Evolutionary conservation across 2,329 filamentous ascomycete species (phyloP).

Genomic region (Stylonectria norvegica): DNA sequence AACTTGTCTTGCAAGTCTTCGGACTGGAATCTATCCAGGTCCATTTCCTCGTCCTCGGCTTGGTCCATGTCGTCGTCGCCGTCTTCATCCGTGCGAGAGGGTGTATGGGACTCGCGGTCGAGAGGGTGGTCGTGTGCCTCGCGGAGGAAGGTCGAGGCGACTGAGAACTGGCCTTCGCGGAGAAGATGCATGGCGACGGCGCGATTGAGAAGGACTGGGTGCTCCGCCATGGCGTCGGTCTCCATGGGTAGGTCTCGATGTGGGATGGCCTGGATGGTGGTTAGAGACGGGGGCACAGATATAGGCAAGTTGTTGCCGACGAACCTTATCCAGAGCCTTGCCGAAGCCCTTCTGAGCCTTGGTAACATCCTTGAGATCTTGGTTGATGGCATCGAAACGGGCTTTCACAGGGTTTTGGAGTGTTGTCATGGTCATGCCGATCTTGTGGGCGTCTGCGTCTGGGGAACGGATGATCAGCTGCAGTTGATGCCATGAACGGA

Average conservation of each 20-base stretch:
- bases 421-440: slow-evolving; percentile 73
- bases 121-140: slow-evolving; percentile 55
- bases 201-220: slow-evolving; percentile 78
- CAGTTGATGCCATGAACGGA: not conserved
- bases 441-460: slow-evolving; percentile 49
- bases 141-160: slow-evolving; percentile 78
- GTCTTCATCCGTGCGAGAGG: slow-evolving; percentile 28
- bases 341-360: slow-evolving; percentile 78
- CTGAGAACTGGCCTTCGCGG: slow-evolving; percentile 87
- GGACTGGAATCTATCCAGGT: slow-evolving; percentile 27
- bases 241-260: slow-evolving; percentile 68
- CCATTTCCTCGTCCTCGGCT: slow-evolving; percentile 23
- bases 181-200: slow-evolving; percentile 96
- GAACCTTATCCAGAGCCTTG: slow-evolving; percentile 78
- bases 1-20: slow-evolving; percentile 74
- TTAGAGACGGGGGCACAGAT: slow-evolving; percentile 12
- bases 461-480: slow-evolving; percentile 14
- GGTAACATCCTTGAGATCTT: slow-evolving; percentile 78
- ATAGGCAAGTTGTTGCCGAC: slow-evolving; percentile 7
- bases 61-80: slow-evolving; percentile 33
- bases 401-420: slow-evolving; percentile 82
- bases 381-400: slow-evolving; percentile 75
- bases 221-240: slow-evolving; percentile 73
- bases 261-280: slow-evolving; percentile 34
- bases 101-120: slow-evolving; percentile 17